Percentiles rank a stretch among this genome's conserved stretches.
Conservation (phyloP, 2,329 filamentous ascomycete genomes). For the Penicillium sumatraense region DNA sequence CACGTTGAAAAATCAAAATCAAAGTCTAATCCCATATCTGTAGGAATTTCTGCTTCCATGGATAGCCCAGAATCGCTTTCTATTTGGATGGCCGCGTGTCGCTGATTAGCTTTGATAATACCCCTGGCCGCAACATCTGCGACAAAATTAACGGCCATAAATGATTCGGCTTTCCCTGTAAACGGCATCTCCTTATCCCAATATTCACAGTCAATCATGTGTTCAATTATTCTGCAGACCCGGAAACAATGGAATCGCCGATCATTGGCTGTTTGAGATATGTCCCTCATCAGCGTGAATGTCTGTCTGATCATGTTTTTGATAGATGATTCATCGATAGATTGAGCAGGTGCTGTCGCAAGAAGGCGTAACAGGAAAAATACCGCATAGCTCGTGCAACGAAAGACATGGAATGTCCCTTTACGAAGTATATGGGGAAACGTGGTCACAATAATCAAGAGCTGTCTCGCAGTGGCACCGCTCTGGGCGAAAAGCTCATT, state of each 20-base stretch:
- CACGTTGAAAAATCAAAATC: slow-evolving; percentile 1
- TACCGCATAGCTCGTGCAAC: slow-evolving; percentile 3
- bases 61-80: background rate
- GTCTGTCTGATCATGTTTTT: slow-evolving; percentile 3
- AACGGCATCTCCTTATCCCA: slow-evolving; percentile 5
- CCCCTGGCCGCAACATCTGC: slow-evolving; percentile 9
- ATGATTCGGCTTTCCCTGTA: background rate
- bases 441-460: background rate
- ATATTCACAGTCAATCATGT: slow-evolving; percentile 6
- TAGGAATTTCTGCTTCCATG: background rate
- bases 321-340: background rate
- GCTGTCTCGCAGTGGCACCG: slow-evolving; percentile 3
- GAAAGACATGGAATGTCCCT: slow-evolving; percentile 3
- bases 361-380: slow-evolving; percentile 6
- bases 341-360: background rate
- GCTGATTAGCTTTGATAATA: slow-evolving; percentile 1
- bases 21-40: background rate
- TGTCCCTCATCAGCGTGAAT: slow-evolving; percentile 1
- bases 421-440: background rate
- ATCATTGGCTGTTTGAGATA: slow-evolving; percentile 3
- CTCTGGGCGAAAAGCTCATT: background rate
- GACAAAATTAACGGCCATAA: slow-evolving; percentile 5
- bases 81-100: background rate
- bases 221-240: slow-evolving; percentile 7
- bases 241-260: slow-evolving; percentile 2